Evolutionary conservation across 169 alveolate species (phyloP), one percentile per base, ranked within the genome.

Genomic region (Plasmodium knowlesi): DNA sequence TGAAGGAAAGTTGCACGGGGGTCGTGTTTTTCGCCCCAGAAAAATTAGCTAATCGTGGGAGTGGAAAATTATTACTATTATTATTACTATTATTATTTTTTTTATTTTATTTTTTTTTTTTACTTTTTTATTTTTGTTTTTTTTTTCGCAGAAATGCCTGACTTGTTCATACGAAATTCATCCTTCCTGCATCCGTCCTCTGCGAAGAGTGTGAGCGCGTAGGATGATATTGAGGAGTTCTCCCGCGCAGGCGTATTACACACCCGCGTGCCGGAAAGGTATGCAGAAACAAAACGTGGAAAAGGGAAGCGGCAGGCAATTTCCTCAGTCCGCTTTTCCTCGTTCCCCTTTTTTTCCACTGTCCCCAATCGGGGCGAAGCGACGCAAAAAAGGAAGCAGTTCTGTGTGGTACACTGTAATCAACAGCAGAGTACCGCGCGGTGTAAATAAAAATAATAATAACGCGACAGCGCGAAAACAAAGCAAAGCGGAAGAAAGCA

Each of bases 121-220:
- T 34, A 34, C 3, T 34, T 3, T 37, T 37, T 41, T 41, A 6
- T 41, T 28, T 3, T 67, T n/a, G 43, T 81, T 81, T 81, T 81
- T 81, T 81, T 81, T 81, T 81, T 19, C 22, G 30, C 43, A 70
- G 37, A 70, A 70, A 70, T 6, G 79, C 32, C 79, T 28, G 37
- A 70, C 79, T 70, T 70, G 37, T 70, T 25, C 32, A 70, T 30
- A 12, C 37, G 79, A 25, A 70, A 30, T 28, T 9, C 12, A 16
- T 30, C 84, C 84, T 54, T 16, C 50, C 50, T 78, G 50, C 19
- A 5, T 34, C 8, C 50, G 41, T 81, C 71, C 43, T 30, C 12
- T 39, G 30, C 10, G 50, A 30, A 82, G 57, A 2, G 57, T 46
- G 57, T 12, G n/a, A 46, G 4, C 3, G 57, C n/a, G n/a, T 46